A percentile compares a stretch with the other conserved stretches of the same genome.
Evolutionary conservation across 352 stramenopile genomes (phyloP).

Genomic region (Vaucheria bursata): DNA sequence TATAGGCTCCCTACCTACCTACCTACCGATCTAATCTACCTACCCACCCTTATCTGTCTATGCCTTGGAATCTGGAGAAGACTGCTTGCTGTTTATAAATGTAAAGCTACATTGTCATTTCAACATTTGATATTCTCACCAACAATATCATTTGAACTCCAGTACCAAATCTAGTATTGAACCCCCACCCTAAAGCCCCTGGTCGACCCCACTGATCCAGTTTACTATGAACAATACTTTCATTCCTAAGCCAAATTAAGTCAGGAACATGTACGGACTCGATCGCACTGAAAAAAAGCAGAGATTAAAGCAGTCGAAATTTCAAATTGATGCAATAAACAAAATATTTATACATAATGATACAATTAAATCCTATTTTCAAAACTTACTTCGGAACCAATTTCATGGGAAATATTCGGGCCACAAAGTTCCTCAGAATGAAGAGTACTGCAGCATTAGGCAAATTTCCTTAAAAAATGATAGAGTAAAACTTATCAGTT

Average conservation of each 20-base stretch:
- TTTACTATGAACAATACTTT: neutral
- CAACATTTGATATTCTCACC: no score
- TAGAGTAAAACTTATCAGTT: no score
- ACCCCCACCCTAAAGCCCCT: neutral
- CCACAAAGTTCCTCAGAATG: neutral
- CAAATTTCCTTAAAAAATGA: neutral
- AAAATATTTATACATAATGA: neutral
- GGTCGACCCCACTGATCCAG: neutral
- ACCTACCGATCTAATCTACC: no score
- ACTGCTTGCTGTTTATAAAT: no score
- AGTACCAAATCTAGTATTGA: conserved; percentile 2
- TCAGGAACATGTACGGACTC: neutral
- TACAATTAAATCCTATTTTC: no score
- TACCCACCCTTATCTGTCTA: no score
- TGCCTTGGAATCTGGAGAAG: no score
- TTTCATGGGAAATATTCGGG: neutral
- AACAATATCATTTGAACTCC: neutral
- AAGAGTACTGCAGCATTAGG: neutral
- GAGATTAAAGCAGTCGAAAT: no score
- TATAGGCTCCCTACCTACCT: no score
- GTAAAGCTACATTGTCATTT: no score
- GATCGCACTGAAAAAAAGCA: neutral
- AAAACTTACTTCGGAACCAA: neutral
- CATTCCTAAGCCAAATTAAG: neutral
- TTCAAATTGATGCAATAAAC: neutral